Evolutionary conservation across 768 basidiomycete genomes (phyloP).

Genomic region (Infundibulicybe gibba): DNA sequence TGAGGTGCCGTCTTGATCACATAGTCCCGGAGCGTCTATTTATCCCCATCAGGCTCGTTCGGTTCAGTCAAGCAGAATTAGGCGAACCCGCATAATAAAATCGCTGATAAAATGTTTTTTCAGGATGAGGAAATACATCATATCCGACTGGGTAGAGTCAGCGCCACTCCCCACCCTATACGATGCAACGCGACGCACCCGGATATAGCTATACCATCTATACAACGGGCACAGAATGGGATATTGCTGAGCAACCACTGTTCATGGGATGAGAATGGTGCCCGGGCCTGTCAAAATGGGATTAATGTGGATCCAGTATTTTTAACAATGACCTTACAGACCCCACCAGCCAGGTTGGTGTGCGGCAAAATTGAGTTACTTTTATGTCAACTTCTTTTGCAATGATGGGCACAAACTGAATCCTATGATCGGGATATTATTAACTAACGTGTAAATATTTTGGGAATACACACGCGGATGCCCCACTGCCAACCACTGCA

Average conservation of each 20-base stretch:
- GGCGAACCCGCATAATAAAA: slow-evolving; percentile 1
- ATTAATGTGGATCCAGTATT: too few species aligned
- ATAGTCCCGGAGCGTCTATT: slow-evolving; percentile 21
- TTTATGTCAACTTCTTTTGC: slow-evolving; percentile 31
- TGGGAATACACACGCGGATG: slow-evolving; percentile 1
- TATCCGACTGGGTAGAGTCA: neutral
- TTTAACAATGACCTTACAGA: slow-evolving; percentile 26
- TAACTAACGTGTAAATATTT: neutral
- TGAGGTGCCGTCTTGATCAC: slow-evolving; percentile 38
- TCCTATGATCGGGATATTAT: slow-evolving; percentile 18
- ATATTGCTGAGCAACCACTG: too few species aligned
- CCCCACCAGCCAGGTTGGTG: slow-evolving; percentile 32
- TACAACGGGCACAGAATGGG: too few species aligned
- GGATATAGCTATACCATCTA: neutral
- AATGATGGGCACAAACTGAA: slow-evolving; percentile 30
- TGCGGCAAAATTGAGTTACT: slow-evolving; percentile 28
- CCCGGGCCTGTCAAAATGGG: neutral
- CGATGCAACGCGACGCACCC: too few species aligned
- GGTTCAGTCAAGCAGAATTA: neutral
- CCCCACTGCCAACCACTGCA: slow-evolving; percentile 36
- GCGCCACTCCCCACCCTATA: neutral
- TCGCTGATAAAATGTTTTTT: neutral
- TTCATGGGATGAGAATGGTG: neutral
- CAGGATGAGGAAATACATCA: neutral
- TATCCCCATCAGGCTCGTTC: neutral